phyloP scores from a whole-genome alignment of 306 rosid genomes.

The Calophaca sinica region DNA sequence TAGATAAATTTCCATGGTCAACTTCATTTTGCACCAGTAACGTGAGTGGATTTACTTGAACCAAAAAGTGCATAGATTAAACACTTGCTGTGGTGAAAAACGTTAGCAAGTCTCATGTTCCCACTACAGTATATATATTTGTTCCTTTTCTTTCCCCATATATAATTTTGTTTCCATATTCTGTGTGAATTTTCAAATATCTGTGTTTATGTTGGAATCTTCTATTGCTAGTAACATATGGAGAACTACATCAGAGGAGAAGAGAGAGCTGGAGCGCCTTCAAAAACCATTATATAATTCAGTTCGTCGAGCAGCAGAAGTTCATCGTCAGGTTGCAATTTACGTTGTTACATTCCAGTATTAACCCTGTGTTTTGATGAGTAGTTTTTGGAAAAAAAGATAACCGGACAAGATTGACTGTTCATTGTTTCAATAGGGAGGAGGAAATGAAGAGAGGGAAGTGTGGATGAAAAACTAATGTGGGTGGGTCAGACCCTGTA shows the following conservation, averaged over 20 bases:
- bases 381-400: slow-evolving; percentile 16
- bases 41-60: slow-evolving; percentile 25
- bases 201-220: slow-evolving; percentile 27
- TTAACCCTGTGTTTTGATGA: slow-evolving; percentile 39
- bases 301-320: slow-evolving; percentile 97
- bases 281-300: slow-evolving; percentile 91
- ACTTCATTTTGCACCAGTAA: slow-evolving; percentile 27
- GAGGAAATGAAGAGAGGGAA: slow-evolving; percentile 33
- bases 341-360: slow-evolving; percentile 39
- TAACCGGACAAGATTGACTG: slow-evolving; percentile 19
- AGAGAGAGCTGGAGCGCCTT: slow-evolving; percentile 98
- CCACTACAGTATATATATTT: not conserved
- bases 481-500: slow-evolving; percentile 6
- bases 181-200: slow-evolving; percentile 16
- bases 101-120: slow-evolving; percentile 8
- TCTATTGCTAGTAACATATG: slow-evolving; percentile 73
- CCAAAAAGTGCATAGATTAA: slow-evolving; percentile 8
- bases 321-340: slow-evolving; percentile 92
- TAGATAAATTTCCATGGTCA: not conserved
- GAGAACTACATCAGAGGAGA: slow-evolving; percentile 97
- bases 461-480: slow-evolving; percentile 29
- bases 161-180: slow-evolving; percentile 19
- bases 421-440: slow-evolving; percentile 19
- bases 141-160: not conserved
- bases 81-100: slow-evolving; percentile 25